Percentiles rank a stretch among this genome's conserved stretches.
These are phyloP conservation scores for Diaporthe caulivora DNA, from an alignment of 2,329 filamentous ascomycete genomes.

Conservation along the genomic window DNA sequence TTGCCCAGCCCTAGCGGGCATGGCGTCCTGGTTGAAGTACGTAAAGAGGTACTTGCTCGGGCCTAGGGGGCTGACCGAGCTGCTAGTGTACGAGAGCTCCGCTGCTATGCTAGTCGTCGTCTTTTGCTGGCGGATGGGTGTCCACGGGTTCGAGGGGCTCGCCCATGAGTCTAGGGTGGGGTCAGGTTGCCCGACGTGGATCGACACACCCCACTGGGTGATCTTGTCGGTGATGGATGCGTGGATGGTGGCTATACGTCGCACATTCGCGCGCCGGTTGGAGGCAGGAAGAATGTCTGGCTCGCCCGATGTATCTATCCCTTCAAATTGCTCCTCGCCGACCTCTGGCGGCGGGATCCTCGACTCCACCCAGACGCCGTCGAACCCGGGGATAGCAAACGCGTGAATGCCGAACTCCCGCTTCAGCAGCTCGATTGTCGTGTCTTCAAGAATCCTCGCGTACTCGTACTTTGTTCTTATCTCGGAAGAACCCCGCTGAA, in stretches of 20 bases:
- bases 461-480: constrained; percentile 32
- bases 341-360: constrained; percentile 23
- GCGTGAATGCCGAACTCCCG: constrained; percentile 28
- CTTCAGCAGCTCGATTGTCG: constrained; percentile 31
- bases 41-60: constrained; percentile 27
- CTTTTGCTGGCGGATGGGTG: constrained; percentile 23
- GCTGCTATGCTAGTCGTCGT: constrained; percentile 35
- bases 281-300: neutral
- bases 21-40: neutral
- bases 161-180: constrained; percentile 13
- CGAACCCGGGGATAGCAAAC: constrained; percentile 25
- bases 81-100: constrained; percentile 25
- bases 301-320: neutral
- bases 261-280: neutral
- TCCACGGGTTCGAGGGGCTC: constrained; percentile 33
- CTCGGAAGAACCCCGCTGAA: neutral
- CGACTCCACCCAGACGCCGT: constrained; percentile 38
- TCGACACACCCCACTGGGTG: constrained; percentile 36
- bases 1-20: neutral
- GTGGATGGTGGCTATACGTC: constrained; percentile 37
- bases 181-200: constrained; percentile 36
- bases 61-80: neutral
- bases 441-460: constrained; percentile 34
- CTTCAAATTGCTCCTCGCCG: neutral
- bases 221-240: constrained; percentile 30